phyloP scores from a whole-genome alignment of 1,139 yeast genomes.

The Candida sp. region DNA sequence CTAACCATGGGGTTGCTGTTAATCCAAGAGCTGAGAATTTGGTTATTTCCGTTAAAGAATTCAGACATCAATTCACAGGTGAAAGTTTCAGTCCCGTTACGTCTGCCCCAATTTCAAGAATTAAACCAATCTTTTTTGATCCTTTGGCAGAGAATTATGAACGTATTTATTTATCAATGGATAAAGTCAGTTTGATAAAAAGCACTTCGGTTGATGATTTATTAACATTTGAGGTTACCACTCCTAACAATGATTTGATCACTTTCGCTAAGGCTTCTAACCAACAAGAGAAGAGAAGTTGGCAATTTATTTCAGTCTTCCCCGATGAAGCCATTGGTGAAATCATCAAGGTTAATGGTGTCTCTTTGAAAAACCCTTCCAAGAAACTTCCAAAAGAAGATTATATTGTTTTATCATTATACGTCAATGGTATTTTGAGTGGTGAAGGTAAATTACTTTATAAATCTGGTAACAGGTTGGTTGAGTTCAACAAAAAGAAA shows the following conservation, averaged over 20 bases:
- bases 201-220: constrained; percentile 31
- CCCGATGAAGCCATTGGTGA: constrained; percentile 78
- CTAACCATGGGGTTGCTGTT: constrained; percentile 74
- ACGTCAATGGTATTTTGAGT: constrained; percentile 57
- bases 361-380: constrained; percentile 34
- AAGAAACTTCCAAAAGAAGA: constrained; percentile 47
- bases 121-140: constrained; percentile 62
- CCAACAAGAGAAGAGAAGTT: constrained; percentile 47
- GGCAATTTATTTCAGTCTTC: constrained; percentile 79
- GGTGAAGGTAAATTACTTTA: constrained; percentile 53
- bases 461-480: constrained; percentile 38
- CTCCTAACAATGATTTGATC: constrained; percentile 45
- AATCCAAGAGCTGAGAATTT: constrained; percentile 80
- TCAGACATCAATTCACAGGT: constrained; percentile 52
- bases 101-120: constrained; percentile 56
- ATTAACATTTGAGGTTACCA: constrained; percentile 47
- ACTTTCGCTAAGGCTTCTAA: constrained; percentile 68
- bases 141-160: constrained; percentile 61
- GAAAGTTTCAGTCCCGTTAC: constrained; percentile 35
- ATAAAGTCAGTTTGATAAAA: constrained; percentile 41
- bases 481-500: constrained; percentile 38
- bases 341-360: constrained; percentile 55
- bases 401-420: constrained; percentile 54
- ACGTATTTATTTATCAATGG: constrained; percentile 55
- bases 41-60: constrained; percentile 70